Evolutionary conservation across 2,329 filamentous ascomycete species (phyloP), one percentile per base, ranked within the genome.

Genomic region (Fusarium metavorans): DNA sequence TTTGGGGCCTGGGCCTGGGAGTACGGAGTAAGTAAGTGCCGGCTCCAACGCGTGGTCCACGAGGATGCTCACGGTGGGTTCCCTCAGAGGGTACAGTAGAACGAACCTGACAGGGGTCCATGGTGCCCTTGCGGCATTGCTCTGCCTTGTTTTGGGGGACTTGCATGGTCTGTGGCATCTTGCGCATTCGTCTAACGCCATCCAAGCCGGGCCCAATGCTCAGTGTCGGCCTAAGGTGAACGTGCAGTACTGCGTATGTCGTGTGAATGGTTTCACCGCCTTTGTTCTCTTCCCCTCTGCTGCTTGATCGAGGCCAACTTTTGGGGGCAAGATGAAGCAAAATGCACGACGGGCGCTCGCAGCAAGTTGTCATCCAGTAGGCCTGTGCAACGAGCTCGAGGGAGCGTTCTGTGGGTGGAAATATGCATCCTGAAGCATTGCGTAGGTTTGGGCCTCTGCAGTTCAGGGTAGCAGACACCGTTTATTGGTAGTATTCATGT

Each of bases 251-350:
- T 59, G 45, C 43, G 60, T 23, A n/a, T 54, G 48, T 20, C 41
- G 27, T 18, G 30, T 23, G 9, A 56, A 13, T 27, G 23, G 71
- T 74, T 66, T 64, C 74, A 76, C 74, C 52, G 54, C 61, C 66
- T 41, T 73, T 64, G 23, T 64, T 68, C 64, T 58, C 56, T 41
- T 54, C 32, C 56, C 52, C 62, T 56, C 59, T 61, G 57, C 69
- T 66, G 71, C 67, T 64, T 66, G 68, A 73, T 69, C 74, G 66
- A 70, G 63, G 32, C 16, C 60, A 62, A 64, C 37, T 48, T 57
- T 57, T 64, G 54, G 62, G 60, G 35, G 30, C 20, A 48, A 61
- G 70, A 73, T 71, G 70, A 69, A 57, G 68, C 45, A 67, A 27
- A 59, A 39, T 27, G 32, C 27, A 66, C 23, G 14, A 23, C 27